Evolutionary conservation across 192 early-diverging fungal species (phyloP), one percentile per base, ranked within the genome.

Genomic region (Mortierella claussenii): DNA sequence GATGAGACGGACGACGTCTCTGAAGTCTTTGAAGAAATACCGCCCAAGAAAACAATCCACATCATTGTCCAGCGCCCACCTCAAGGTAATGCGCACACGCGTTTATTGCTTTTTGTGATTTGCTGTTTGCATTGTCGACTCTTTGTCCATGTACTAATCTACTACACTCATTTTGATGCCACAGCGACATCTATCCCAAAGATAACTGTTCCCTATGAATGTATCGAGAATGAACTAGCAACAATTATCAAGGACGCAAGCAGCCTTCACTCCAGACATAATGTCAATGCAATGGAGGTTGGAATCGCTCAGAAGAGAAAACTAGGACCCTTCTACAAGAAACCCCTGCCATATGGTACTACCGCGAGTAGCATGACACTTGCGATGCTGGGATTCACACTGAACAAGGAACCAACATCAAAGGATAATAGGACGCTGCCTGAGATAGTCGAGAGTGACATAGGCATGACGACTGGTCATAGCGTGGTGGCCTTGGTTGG

Each of bases 401-500:
- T 68, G 33, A 65, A 56, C 31, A 78, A 40, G 45, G 44, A 78
- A 49, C 65, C 65, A 32, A 66, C 26, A 20, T 53, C 57, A 11
- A 18, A 42, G 7, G 24, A 52, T 44, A 42, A 67, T 36, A 67
- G n/a, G 45, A 74, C 62, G 6, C 36, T 74, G 17, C 53, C 6
- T 42, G 28, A 74, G 18, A 60, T 76, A 11, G 57, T 76, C 42
- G 12, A 65, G 40, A 34, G 28, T 1, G 63, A 76, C 26, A 33
- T 59, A 13, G 15, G 37, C 11, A 31, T 54, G 33, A 10, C 51
- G 17, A 61, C 30, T 46, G 37, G 31, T 55, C 43, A 42, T 20
- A 24, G 45, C 43, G 54, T 68, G n/a, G 65, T 78, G 47, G 65
- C 76, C 30, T 31, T 79, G 55, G 61, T 79, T 53, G 67, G 20